Evolutionary conservation across 140 eudicot species (phyloP), one percentile per base, ranked within the genome.

Genomic region (Bidens hawaiensis): DNA sequence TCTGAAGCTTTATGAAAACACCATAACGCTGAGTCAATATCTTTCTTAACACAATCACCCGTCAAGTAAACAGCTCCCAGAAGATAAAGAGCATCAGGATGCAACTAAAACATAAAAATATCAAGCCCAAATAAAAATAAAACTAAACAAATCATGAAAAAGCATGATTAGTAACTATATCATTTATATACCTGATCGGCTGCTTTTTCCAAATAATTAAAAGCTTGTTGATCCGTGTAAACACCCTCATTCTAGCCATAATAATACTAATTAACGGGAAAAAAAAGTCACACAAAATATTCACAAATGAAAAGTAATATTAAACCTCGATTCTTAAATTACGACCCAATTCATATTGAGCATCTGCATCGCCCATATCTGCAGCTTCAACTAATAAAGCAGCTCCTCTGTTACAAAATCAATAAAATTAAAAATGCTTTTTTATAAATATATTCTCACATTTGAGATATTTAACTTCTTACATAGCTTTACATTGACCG

Each of bases 351-450:
- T 87, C 97, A 70, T 79, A 91, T 40, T 72, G 95, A 23, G 96
- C 98, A 70, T 91, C 96, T 64, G 94, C 71, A 74, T 91, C 75
- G 30, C 98, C 98, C 96, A 91, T 91, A 68, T 91, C 86, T 42
- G 98, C 98, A 60, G 96, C 96, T 91, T 91, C 96, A 24, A 87
- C 85, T 57, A 91, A 68, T 62, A 91, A 80, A 55, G 98, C 96
- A 82, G 95, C 94, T 59, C 96, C 96, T 62, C 94, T 87, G 49
- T 62, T 28, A 27, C 60, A 67, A 81, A 13, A 47, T 50, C 24
- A 34, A 54, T 31, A 60, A 30, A 6, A 41, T 0, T 21, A 62
- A 34, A 49, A 24, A 17, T 0, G 4, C 27, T 48, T 6, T 18
- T 25, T 34, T 4, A 67, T 6, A 49, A 15, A 57, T 42, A 34